Base-by-base conservation (phyloP, 1,284 basidiomycete species). In the Irpex sp. region DNA sequence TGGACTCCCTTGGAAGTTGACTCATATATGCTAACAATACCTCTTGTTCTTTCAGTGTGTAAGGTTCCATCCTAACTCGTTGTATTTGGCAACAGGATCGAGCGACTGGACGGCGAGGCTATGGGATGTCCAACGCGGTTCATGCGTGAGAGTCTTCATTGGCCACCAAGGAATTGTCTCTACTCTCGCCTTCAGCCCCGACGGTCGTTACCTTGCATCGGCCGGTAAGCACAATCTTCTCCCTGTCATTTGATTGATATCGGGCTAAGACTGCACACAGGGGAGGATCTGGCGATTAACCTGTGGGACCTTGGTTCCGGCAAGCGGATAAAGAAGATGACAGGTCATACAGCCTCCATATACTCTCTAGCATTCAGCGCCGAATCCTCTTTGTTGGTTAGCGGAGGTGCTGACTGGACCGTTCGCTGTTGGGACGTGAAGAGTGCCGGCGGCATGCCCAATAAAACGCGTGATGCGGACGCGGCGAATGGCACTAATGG, bases 91-190 rank as follows among this genome's bases (percentile, higher is more conserved):
- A 1, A 99, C 97, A 0, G 97, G 95, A 3, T 98, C 96, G 0
- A 95, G 91, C 68, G 97, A 99, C 75, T 92, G 93, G 82, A 96
- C 96, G 4, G 94, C 95, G 65, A 87, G 97, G 53, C 77, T 99
- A 46, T 99, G 97, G 97, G 97, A 99, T 73, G 94, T 98, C n/a
- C 97, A 99, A 71, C 88, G 91, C 36, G 97, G 97, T 4, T 84
- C 89, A 2, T 97, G 95, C 74, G 89, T 99, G 3, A 88, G 97
- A 8, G 91, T 99, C 19, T 99, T 99, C 76, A 88, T 97, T 37
- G 97, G 97, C 0, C 97, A 99, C 74, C 93, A 95, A 69, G 95
- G 93, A 57, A 82, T 91, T 4, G 84, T 99, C n/a, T 92, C 94
- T 4, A 86, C 90, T 1, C 78, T 99, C 64, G 93, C 94, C 3